A percentile compares a stretch with the other conserved stretches of the same genome.
These are phyloP conservation scores for Trichoderma sp. DNA, from an alignment of 2,329 filamentous ascomycete genomes.

Conservation along the genomic window DNA sequence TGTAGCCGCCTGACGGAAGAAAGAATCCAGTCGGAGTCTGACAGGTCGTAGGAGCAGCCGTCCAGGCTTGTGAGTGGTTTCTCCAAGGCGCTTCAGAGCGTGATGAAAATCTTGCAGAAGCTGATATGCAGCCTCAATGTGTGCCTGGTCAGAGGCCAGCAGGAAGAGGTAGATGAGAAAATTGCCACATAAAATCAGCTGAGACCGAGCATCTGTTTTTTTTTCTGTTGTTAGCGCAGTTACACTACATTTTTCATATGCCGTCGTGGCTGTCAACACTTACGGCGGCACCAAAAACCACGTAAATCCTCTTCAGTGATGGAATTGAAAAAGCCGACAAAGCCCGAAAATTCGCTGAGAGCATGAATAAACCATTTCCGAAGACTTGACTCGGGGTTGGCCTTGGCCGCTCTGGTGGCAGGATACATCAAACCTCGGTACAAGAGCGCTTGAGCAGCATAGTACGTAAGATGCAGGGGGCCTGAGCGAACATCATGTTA, in stretches of 20 bases:
- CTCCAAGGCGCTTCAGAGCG: slow-evolving; percentile 42
- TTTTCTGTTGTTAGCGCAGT: background rate
- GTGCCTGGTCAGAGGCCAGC: slow-evolving; percentile 43
- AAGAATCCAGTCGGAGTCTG: slow-evolving; percentile 45
- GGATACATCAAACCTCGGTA: slow-evolving; percentile 52
- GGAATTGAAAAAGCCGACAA: slow-evolving; percentile 45
- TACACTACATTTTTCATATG: background rate
- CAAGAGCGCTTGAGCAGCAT: slow-evolving; percentile 47
- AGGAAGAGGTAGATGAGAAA: slow-evolving; percentile 55
- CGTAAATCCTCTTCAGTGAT: slow-evolving; percentile 44
- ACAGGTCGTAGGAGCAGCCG: slow-evolving; percentile 43
- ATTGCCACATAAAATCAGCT: slow-evolving; percentile 52
- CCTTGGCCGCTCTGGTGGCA: slow-evolving; percentile 48
- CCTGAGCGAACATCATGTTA: slow-evolving; percentile 31
- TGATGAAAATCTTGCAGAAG: slow-evolving; percentile 45
- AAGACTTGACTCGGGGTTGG: slow-evolving; percentile 42
- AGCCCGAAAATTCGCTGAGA: slow-evolving; percentile 43
- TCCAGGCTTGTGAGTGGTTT: slow-evolving; percentile 39
- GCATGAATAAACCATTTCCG: slow-evolving; percentile 43
- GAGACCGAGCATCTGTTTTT: slow-evolving; percentile 43
- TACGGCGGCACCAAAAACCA: slow-evolving; percentile 52
- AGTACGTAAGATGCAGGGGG: slow-evolving; percentile 49
- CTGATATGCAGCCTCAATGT: slow-evolving; percentile 44
- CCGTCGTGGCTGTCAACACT: slow-evolving; percentile 32
- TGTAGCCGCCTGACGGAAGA: slow-evolving; percentile 45